A percentile compares a stretch with the other conserved stretches of the same genome.
Conservation (phyloP, 441 rosid species). For the Rhodomyrtus psidioides region DNA sequence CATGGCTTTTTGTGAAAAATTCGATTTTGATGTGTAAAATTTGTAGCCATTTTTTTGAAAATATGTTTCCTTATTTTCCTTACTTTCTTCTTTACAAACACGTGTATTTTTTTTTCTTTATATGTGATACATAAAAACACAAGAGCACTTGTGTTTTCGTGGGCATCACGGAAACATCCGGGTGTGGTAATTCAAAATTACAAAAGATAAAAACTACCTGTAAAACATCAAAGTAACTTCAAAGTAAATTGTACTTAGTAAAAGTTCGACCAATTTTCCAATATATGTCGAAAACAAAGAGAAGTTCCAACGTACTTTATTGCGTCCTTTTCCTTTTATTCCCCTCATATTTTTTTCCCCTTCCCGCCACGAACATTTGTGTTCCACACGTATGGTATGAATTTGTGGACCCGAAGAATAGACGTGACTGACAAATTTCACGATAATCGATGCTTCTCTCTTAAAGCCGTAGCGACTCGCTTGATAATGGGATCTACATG, state of each 20-base stretch:
- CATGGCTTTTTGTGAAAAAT: background rate
- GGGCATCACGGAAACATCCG: too few species aligned
- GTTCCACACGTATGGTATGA: background rate
- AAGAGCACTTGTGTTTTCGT: too few species aligned
- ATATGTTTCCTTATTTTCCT: background rate
- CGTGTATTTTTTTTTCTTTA: background rate
- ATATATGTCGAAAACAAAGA: background rate
- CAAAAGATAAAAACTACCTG: background rate
- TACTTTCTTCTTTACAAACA: background rate
- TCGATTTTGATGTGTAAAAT: background rate
- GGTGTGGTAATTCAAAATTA: too few species aligned
- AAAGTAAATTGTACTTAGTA: background rate
- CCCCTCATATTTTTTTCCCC: background rate
- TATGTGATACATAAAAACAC: background rate
- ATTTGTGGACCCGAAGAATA: background rate
- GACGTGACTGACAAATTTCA: background rate
- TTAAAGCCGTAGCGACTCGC: rapidly evolving
- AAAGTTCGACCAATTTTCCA: background rate
- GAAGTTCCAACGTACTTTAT: background rate
- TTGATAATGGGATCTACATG: rapidly evolving
- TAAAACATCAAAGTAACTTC: background rate
- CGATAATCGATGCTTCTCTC: background rate
- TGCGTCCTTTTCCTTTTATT: background rate
- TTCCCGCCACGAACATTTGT: background rate
- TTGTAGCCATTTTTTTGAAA: background rate